Conservation (phyloP, 2,329 filamentous ascomycete species). For the Didymellaceae sp. region DNA sequence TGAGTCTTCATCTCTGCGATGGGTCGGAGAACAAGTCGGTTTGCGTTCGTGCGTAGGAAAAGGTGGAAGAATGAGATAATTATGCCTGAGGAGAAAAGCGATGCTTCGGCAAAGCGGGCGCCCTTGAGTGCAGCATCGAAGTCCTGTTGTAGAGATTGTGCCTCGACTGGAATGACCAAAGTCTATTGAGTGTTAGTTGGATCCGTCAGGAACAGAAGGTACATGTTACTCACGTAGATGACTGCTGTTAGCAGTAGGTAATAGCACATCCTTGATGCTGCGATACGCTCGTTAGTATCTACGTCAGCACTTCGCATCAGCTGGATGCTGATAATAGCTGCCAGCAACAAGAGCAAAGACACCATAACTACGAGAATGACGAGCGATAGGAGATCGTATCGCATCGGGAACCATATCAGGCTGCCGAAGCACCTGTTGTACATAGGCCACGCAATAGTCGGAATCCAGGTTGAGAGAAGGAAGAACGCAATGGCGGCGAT, state of each 20-base stretch:
- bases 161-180: constrained; percentile 69
- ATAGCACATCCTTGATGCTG: constrained; percentile 73
- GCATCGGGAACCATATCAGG: constrained; percentile 70
- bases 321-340: constrained; percentile 63
- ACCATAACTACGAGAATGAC: constrained; percentile 60
- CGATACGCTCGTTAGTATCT: constrained; percentile 65
- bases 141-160: constrained; percentile 56
- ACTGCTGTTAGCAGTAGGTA: constrained; percentile 64
- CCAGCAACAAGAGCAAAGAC: constrained; percentile 58
- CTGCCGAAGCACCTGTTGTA: constrained; percentile 70
- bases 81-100: constrained; percentile 70
- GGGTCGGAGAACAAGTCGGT: constrained; percentile 61
- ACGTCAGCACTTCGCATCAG: constrained; percentile 63
- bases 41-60: constrained; percentile 69
- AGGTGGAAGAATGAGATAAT: constrained; percentile 70
- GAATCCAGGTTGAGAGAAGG: constrained; percentile 63
- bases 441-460: constrained; percentile 63
- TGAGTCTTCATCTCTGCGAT: constrained; percentile 53
- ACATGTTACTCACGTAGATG: constrained; percentile 63
- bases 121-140: constrained; percentile 57
- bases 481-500: constrained; percentile 59
- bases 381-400: constrained; percentile 66
- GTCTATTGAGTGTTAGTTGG: constrained; percentile 45
- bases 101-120: constrained; percentile 69
- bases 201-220: not conserved